Percentiles rank a stretch among this genome's conserved stretches.
phyloP scores from a whole-genome alignment of 1,284 basidiomycete species.

The Gymnopus androsaceus region DNA sequence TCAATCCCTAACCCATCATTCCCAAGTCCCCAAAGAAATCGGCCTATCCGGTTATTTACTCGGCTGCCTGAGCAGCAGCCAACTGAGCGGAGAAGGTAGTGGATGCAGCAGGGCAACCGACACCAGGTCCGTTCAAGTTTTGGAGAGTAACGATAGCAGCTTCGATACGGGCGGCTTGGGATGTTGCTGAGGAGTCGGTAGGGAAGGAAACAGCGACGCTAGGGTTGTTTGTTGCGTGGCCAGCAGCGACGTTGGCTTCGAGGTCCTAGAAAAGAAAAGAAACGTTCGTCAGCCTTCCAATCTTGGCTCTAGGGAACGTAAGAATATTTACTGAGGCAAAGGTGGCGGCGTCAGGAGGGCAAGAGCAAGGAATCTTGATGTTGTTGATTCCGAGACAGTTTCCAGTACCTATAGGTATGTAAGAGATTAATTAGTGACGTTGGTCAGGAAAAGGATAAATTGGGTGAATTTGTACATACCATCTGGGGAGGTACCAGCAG shows the following conservation, averaged over 20 bases:
- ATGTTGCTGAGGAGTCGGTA: constrained; percentile 52
- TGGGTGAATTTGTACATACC: constrained; percentile 1
- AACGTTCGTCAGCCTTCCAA: no score
- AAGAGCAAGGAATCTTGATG: constrained; percentile 23
- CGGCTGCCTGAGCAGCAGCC: constrained; percentile 44
- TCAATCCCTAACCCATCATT: no score
- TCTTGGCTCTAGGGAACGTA: no score
- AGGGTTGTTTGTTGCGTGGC: constrained; percentile 62
- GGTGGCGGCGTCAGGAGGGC: constrained; percentile 31
- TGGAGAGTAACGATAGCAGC: constrained; percentile 52
- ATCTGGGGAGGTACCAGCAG: constrained; percentile 22
- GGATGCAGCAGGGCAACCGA: constrained; percentile 53
- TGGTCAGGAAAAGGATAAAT: neutral
- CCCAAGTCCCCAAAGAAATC: no score
- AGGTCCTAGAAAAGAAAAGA: no score
- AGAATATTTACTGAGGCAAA: constrained; percentile 39
- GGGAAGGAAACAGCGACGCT: constrained; percentile 58
- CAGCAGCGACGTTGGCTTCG: constrained; percentile 63
- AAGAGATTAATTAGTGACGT: no score
- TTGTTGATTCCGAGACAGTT: constrained; percentile 25
- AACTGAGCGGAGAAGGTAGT: constrained; percentile 53
- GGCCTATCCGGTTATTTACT: no score
- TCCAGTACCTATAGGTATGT: constrained; percentile 31
- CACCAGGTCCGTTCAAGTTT: constrained; percentile 53
- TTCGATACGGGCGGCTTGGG: constrained; percentile 54